phyloP scores from a whole-genome alignment of 768 basidiomycete genomes.

The Trichaptum fuscoviolaceum region DNA sequence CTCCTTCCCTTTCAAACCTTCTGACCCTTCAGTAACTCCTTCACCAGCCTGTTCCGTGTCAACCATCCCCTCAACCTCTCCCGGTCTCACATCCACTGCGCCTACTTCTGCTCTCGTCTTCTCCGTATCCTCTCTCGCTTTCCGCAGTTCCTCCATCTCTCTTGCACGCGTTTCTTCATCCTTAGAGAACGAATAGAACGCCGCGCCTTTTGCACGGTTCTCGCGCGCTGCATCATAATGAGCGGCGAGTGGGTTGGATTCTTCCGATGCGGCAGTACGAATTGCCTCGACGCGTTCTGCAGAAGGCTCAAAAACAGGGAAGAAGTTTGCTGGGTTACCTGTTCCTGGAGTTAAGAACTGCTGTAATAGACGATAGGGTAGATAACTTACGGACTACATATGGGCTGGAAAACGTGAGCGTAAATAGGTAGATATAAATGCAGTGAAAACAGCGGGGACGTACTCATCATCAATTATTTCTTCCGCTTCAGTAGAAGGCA shows the following conservation, averaged over 20 bases:
- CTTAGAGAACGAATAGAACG: slow-evolving; percentile 84
- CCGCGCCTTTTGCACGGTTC: slow-evolving; percentile 85
- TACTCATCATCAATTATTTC: slow-evolving; percentile 55
- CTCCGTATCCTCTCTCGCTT: slow-evolving; percentile 67
- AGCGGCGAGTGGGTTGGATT: slow-evolving; percentile 60
- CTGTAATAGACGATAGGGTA: slow-evolving; percentile 9
- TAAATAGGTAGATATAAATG: slow-evolving; percentile 9
- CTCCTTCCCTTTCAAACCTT: slow-evolving; percentile 19
- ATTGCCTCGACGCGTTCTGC: slow-evolving; percentile 75
- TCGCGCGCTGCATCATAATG: slow-evolving; percentile 85
- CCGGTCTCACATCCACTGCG: slow-evolving; percentile 55
- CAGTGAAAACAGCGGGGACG: slow-evolving; percentile 17
- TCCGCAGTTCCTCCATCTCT: slow-evolving; percentile 80
- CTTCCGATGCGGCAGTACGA: slow-evolving; percentile 61
- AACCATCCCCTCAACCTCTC: slow-evolving; percentile 77
- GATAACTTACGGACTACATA: slow-evolving; percentile 43
- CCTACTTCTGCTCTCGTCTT: slow-evolving; percentile 52
- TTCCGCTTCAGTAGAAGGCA: slow-evolving; percentile 40
- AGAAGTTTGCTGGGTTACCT: slow-evolving; percentile 83
- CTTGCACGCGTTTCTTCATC: slow-evolving; percentile 73
- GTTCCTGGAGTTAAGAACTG: background rate
- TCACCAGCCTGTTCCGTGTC: slow-evolving; percentile 25
- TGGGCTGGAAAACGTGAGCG: slow-evolving; percentile 36
- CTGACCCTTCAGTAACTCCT: slow-evolving; percentile 5
- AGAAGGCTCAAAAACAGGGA: slow-evolving; percentile 84